Base-by-base conservation (phyloP, 257 asterid species). In the Ajuga chamaepitys region DNA sequence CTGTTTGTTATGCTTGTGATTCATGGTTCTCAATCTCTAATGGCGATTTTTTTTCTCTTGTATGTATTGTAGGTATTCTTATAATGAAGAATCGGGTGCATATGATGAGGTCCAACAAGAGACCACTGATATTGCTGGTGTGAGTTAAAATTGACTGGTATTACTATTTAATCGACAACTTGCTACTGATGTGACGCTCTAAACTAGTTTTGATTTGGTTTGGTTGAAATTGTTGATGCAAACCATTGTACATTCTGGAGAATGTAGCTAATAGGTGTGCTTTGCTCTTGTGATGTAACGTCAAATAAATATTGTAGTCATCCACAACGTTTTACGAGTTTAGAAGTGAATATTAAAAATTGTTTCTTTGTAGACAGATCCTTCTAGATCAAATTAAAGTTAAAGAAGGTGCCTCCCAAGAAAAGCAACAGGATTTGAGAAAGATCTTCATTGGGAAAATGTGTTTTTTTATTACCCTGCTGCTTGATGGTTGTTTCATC, bases 21-120 rank as follows among this genome's bases (percentile, higher is more conserved):
- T 41, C 14, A n/a, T 0, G 41, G 45, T 6, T 28, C 25, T 22
- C 12, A 7, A 20, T 16, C 11, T 45, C 8, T 10, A 20, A 30
- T 30, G 37, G 37, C 7, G 37, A 8, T 8, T 8, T 30, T 24
- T 38, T 18, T 18, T 25, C 17, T 57, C 11, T 21, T 63, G 4
- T 5, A 11, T 55, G 62, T 18, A 26, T n/a, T 68, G 42, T 37
- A 93, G 98, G 98, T 93, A 74, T 71, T 75, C 82, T 0, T 93
- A 89, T 69, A 86, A 87, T 44, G 88, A 76, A 71, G 95, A 79
- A 63, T 72, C 86, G 0, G 87, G 93, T 58, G 52, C 76, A 3
- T 93, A 93, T 25, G 88, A 81, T 16, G 97, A 89, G 77, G 80
- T 90, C 70, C 91, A 66, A 42, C 88, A 77, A 45, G 79, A 59